phyloP scores from a whole-genome alignment of 345 rosid genomes.

The Linum tenue region DNA sequence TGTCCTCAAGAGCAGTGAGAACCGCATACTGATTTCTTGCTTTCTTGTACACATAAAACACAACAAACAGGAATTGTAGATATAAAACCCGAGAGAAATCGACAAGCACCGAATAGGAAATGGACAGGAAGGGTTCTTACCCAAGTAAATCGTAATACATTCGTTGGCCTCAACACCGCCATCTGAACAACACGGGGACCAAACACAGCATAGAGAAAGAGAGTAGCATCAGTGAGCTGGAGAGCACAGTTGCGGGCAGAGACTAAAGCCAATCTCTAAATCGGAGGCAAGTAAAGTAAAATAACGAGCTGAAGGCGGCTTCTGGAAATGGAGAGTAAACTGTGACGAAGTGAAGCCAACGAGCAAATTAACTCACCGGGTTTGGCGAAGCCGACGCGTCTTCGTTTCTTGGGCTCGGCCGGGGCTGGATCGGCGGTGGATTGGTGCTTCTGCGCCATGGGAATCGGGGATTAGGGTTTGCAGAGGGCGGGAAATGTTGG shows the following conservation, averaged over 20 bases:
- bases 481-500: constrained; percentile 19
- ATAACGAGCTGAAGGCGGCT: background rate
- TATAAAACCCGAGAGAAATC: background rate
- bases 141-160: constrained; percentile 68
- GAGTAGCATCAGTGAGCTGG: constrained; percentile 7
- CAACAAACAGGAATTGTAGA: background rate
- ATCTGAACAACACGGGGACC: constrained; percentile 31
- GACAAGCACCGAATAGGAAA: background rate
- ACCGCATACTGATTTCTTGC: background rate
- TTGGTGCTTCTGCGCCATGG: constrained; percentile 18
- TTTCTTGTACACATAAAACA: no score
- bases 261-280: background rate
- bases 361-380: constrained; percentile 35
- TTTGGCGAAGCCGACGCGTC: constrained; percentile 65
- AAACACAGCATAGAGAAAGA: background rate
- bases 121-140: constrained; percentile 35
- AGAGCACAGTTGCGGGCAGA: background rate
- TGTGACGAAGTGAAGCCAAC: constrained; percentile 1
- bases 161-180: constrained; percentile 74
- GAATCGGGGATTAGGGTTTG: constrained; percentile 14
- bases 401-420: constrained; percentile 67
- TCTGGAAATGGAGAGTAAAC: background rate
- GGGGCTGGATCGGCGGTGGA: constrained; percentile 25
- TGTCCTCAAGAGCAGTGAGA: background rate
- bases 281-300: background rate